phyloP scores from a whole-genome alignment of 306 rosid genomes.

The Lathyrus tuberosus region DNA sequence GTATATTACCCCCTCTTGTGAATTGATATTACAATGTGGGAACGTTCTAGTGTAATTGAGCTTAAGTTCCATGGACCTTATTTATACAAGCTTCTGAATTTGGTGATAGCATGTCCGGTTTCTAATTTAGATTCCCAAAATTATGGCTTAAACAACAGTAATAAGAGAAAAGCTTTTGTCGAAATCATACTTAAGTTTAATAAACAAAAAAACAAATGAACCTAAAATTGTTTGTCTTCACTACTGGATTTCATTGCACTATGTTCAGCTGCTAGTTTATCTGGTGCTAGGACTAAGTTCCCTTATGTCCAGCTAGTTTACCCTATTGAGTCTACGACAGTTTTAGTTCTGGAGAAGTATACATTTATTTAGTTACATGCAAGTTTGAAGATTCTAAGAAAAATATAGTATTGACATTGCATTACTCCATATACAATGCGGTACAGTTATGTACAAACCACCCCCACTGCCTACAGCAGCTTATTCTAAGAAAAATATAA shows the following conservation, averaged over 20 bases:
- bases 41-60: slow-evolving; percentile 43
- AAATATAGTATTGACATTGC: not conserved
- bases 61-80: slow-evolving; percentile 45
- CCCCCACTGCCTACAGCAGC: not conserved
- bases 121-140: slow-evolving; percentile 21
- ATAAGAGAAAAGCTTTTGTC: not conserved
- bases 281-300: not conserved
- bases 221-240: not conserved
- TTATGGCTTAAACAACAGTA: not conserved
- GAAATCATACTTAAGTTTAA: slow-evolving; percentile 1
- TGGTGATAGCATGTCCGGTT: not conserved
- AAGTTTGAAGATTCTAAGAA: not conserved
- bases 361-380: not conserved
- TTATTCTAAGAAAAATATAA: not conserved
- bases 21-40: slow-evolving; percentile 52
- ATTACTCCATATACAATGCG: not conserved
- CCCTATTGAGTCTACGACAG: not conserved
- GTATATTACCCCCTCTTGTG: slow-evolving; percentile 41
- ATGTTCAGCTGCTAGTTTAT: slow-evolving; percentile 9
- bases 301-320: not conserved
- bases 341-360: not conserved
- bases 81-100: slow-evolving; percentile 43
- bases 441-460: not conserved
- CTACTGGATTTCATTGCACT: not conserved
- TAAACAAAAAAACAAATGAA: not conserved